Conservation (phyloP, 345 rosid species). For the Brassica napus region DNA sequence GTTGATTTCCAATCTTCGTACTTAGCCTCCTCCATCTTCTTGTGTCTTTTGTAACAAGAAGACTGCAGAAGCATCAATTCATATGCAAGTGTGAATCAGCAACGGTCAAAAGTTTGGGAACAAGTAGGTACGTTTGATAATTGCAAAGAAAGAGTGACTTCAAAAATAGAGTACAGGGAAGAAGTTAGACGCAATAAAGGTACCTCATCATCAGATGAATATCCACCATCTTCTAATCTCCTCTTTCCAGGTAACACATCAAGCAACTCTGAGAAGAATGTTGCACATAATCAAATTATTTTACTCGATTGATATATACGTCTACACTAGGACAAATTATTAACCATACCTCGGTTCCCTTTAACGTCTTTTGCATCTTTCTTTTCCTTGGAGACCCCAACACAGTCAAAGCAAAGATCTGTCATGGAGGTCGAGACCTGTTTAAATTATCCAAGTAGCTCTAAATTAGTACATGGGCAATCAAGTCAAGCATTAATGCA, state of each 20-base stretch:
- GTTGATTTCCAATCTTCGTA: constrained; percentile 84
- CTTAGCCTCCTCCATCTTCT: constrained; percentile 54
- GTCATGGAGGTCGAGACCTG: constrained; percentile 41
- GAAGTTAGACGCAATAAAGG: constrained; percentile 33
- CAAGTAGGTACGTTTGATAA: not conserved
- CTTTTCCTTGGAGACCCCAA: constrained; percentile 51
- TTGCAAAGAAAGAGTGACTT: not conserved
- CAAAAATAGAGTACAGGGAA: not conserved
- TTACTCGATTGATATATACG: constrained; percentile 12
- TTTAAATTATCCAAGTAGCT: not conserved
- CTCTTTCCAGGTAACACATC: constrained; percentile 72
- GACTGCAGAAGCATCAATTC: constrained; percentile 44
- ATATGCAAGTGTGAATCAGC: not conserved
- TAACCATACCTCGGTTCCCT: constrained; percentile 42
- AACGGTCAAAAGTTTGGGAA: not conserved
- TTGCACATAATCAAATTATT: not conserved
- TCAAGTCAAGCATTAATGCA: not conserved
- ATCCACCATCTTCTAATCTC: constrained; percentile 68
- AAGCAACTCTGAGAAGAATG: constrained; percentile 31
- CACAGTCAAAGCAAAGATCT: constrained; percentile 40
- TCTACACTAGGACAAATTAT: not conserved
- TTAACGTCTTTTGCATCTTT: constrained; percentile 37
- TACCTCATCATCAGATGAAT: constrained; percentile 68
- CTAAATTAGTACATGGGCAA: constrained; percentile 24
- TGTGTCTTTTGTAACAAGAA: constrained; percentile 67